These are phyloP conservation scores for Apiospora hydei DNA, from an alignment of 2,329 filamentous ascomycete genomes.

Conservation along the genomic window DNA sequence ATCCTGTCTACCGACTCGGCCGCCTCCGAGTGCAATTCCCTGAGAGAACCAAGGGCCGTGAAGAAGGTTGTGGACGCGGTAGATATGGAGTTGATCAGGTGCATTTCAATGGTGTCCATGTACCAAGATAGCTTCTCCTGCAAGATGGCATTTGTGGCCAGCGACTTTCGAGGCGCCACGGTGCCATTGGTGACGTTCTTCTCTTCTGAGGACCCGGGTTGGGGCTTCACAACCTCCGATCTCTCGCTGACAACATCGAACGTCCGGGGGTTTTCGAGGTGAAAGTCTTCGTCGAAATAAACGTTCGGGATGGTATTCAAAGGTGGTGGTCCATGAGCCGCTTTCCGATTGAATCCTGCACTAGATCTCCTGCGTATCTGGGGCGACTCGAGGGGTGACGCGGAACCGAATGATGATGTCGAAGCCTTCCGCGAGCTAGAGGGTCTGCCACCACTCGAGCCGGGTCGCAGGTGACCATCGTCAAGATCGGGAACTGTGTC, in stretches of 20 bases:
- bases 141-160: conserved; percentile 95
- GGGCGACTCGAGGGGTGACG: conserved; percentile 57
- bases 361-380: conserved; percentile 53
- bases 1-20: conserved; percentile 90
- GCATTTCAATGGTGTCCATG: conserved; percentile 98
- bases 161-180: conserved; percentile 76
- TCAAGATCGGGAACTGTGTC: conserved; percentile 50
- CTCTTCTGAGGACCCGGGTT: conserved; percentile 61
- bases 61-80: conserved; percentile 97
- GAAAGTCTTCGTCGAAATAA: conserved; percentile 95
- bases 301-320: conserved; percentile 90
- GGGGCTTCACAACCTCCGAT: conserved; percentile 88
- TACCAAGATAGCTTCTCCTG: conserved; percentile 99
- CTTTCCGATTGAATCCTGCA: conserved; percentile 62
- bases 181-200: conserved; percentile 64
- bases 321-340: conserved; percentile 78
- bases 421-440: conserved; percentile 50
- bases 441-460: conserved; percentile 41
- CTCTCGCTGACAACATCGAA: conserved; percentile 97
- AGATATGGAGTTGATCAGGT: conserved; percentile 95
- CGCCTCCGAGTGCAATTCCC: conserved; percentile 90
- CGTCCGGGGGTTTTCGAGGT: conserved; percentile 91
- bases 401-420: conserved; percentile 55
- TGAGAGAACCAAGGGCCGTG: conserved; percentile 87
- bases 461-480: conserved; percentile 57